phyloP scores from a whole-genome alignment of 768 basidiomycete species.

The Amanita polypyramis region DNA sequence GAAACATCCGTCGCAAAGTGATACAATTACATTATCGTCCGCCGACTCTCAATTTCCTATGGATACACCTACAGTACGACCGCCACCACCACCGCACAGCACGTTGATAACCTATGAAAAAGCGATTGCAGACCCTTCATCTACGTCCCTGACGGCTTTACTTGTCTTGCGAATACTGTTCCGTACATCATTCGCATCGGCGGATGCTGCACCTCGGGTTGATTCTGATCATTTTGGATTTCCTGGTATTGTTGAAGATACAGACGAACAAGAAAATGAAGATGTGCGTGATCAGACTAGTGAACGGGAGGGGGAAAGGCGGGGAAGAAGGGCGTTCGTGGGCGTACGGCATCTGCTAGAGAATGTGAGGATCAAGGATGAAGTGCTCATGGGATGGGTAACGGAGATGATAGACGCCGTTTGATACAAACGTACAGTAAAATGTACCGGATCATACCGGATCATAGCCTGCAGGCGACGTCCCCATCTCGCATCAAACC shows the following conservation, averaged over 20 bases:
- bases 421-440: not conserved
- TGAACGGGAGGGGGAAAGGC: constrained; percentile 60
- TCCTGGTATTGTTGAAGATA: constrained; percentile 71
- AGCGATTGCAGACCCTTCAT: constrained; percentile 55
- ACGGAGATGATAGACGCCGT: constrained; percentile 29
- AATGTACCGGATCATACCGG: not conserved
- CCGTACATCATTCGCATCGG: constrained; percentile 64
- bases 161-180: constrained; percentile 80
- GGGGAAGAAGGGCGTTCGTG: constrained; percentile 64
- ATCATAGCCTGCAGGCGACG: not conserved
- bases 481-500: not conserved
- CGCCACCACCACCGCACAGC: constrained; percentile 61
- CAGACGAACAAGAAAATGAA: constrained; percentile 49
- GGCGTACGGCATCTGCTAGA: constrained; percentile 50
- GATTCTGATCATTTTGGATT: constrained; percentile 88
- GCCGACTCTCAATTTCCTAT: constrained; percentile 44
- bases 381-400: constrained; percentile 33
- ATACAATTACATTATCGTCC: constrained; percentile 59
- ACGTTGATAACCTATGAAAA: constrained; percentile 48
- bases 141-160: constrained; percentile 69
- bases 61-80: constrained; percentile 53
- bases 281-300: constrained; percentile 38
- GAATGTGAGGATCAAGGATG: constrained; percentile 55
- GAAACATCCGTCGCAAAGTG: constrained; percentile 62
- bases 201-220: constrained; percentile 55